These are phyloP conservation scores for Sarcodon sp. DNA, from an alignment of 768 basidiomycete species.

Conservation along the genomic window DNA sequence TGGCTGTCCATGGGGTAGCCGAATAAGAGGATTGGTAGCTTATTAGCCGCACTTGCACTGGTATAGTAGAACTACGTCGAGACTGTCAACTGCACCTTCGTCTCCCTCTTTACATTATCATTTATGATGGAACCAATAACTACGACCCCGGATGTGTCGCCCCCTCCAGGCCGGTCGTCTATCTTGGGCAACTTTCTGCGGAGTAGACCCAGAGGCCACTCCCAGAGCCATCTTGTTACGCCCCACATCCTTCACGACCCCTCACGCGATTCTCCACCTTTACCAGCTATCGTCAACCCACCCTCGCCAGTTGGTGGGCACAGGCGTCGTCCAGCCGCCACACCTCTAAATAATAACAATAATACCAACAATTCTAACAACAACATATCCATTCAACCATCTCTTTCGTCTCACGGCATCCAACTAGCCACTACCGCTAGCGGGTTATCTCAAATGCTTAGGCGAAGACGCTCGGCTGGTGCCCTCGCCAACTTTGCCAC, in stretches of 20 bases:
- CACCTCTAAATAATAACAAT: conserved; percentile 11
- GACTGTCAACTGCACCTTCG: not conserved
- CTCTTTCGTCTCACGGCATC: conserved; percentile 19
- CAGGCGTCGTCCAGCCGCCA: conserved; percentile 26
- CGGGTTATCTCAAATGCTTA: conserved; percentile 49
- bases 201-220: conserved; percentile 53
- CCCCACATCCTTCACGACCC: conserved; percentile 22
- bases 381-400: conserved; percentile 16
- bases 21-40: too few relatives aligned
- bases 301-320: conserved; percentile 17
- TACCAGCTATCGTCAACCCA: conserved; percentile 17
- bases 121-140: not conserved
- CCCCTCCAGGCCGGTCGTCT: conserved; percentile 32
- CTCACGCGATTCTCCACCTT: conserved; percentile 30
- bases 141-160: not conserved
- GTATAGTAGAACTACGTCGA: not conserved
- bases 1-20: too few relatives aligned
- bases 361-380: too few relatives aligned
- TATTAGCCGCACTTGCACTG: not conserved
- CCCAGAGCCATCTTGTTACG: conserved; percentile 37
- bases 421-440: conserved; percentile 20
- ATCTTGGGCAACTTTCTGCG: conserved; percentile 67
- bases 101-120: not conserved
- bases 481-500: conserved; percentile 24
- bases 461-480: conserved; percentile 54